These are phyloP conservation scores for Vitis cinerea DNA, from an alignment of 164 flowering plant genomes.

Conservation along the genomic window DNA sequence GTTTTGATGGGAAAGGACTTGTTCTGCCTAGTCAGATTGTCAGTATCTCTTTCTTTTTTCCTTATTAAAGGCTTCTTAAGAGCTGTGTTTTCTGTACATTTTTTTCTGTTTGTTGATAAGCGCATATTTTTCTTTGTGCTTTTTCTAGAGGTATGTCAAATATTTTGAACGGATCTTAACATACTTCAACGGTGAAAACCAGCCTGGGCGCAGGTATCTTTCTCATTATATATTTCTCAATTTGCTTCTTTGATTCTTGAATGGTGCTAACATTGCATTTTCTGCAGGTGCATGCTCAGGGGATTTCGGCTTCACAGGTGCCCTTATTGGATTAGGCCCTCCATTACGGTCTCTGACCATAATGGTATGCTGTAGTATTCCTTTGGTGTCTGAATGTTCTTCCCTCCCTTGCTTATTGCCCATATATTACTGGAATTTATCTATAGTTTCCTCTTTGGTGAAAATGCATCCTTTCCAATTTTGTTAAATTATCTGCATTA, in stretches of 20 bases:
- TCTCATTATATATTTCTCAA: conserved; percentile 6
- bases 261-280: conserved; percentile 5
- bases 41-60: conserved; percentile 30
- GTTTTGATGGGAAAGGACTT: conserved; percentile 94
- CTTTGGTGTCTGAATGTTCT: neutral
- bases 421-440: neutral
- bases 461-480: too few relatives aligned
- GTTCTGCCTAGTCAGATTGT: conserved; percentile 99
- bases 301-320: conserved; percentile 97
- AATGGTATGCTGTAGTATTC: conserved; percentile 50
- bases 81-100: neutral
- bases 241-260: neutral
- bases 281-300: conserved; percentile 90
- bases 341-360: conserved; percentile 86
- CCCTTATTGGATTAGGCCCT: conserved; percentile 97
- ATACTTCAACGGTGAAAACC: conserved; percentile 89
- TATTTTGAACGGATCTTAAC: conserved; percentile 86
- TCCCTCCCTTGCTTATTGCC: neutral
- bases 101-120: conserved; percentile 2
- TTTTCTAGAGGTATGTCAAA: conserved; percentile 85
- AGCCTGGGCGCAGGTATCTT: conserved; percentile 86
- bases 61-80: neutral
- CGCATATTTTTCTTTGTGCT: conserved; percentile 12
- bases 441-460: neutral
- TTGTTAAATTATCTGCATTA: too few relatives aligned